A percentile compares a stretch with the other conserved stretches of the same genome.
These are phyloP conservation scores for Syncephalastrum sp. DNA, from an alignment of 371 early-diverging fungal genomes.

Conservation along the genomic window DNA sequence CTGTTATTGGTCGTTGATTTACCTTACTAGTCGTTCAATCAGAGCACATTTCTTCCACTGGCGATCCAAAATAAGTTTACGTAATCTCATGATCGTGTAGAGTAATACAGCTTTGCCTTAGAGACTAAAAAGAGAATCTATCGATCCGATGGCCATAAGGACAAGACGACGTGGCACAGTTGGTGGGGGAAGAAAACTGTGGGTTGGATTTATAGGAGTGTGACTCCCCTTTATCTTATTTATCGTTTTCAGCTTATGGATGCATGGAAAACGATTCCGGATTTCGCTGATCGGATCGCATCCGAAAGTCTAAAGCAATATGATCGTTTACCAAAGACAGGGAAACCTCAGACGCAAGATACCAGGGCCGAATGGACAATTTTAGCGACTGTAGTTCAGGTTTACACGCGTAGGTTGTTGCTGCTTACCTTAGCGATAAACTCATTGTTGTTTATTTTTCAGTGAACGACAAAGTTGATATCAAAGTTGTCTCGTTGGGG, in stretches of 20 bases:
- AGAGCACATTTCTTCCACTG: no score
- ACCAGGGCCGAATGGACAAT: slow-evolving; percentile 81
- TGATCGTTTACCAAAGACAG: slow-evolving; percentile 59
- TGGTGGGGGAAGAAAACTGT: slow-evolving; percentile 1
- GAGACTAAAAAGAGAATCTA: no score
- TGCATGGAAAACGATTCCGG: slow-evolving; percentile 24
- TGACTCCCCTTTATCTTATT: no score
- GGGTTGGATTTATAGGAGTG: background rate
- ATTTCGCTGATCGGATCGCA: slow-evolving; percentile 35
- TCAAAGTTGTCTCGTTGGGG: slow-evolving; percentile 69
- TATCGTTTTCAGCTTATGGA: no score
- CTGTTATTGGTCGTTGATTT: no score
- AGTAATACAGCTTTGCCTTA: no score
- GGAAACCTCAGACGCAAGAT: slow-evolving; percentile 60
- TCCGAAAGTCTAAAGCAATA: slow-evolving; percentile 31
- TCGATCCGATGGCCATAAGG: no score
- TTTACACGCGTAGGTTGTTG: slow-evolving; percentile 19
- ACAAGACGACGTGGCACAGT: no score
- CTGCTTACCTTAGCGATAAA: background rate
- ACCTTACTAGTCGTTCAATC: no score
- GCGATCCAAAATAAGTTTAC: no score
- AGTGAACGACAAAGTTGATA: slow-evolving; percentile 6
- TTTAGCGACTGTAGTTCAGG: slow-evolving; percentile 71
- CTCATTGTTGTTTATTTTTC: slow-evolving; percentile 1
- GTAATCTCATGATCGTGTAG: no score